Percentiles rank a stretch among this genome's conserved stretches.
Conservation (phyloP, 108 stramenopile species). For the Aurantiochytrium sp. region DNA sequence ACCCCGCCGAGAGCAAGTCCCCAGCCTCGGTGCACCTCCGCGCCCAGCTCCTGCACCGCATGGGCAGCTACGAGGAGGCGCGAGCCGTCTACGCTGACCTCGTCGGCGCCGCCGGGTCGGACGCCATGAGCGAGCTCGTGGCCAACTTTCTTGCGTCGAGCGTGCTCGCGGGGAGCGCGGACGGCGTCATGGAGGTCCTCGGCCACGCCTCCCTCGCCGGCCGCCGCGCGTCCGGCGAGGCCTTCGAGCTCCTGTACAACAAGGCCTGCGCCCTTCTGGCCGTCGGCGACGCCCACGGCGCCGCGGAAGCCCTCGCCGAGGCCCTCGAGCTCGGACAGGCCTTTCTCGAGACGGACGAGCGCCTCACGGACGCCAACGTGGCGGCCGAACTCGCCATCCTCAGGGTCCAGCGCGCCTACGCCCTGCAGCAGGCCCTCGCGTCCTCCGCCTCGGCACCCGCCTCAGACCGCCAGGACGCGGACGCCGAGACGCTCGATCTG, state of each 20-base stretch:
- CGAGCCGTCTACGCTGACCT: background rate
- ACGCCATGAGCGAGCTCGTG: background rate
- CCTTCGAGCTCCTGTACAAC: conserved; percentile 25
- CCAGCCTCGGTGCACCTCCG: background rate
- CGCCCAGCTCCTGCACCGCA: background rate
- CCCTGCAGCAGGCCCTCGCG: background rate
- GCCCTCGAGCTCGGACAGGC: background rate
- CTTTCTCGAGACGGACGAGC: background rate
- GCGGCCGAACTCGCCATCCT: background rate
- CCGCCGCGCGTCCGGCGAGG: background rate
- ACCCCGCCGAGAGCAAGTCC: background rate
- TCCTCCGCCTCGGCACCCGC: background rate
- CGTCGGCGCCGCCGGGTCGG: background rate
- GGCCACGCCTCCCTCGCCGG: background rate
- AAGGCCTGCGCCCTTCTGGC: background rate
- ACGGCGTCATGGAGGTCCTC: background rate
- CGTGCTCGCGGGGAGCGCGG: background rate
- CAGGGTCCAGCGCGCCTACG: background rate
- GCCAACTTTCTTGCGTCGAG: background rate
- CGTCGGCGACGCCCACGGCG: background rate
- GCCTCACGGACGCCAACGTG: background rate
- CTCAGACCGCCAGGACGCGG: background rate
- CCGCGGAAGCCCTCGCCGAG: background rate
- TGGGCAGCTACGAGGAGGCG: background rate
- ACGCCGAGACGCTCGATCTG: background rate